Evolutionary conservation across 2,329 filamentous ascomycete genomes (phyloP).

Genomic region (Aspergillus piperis): DNA sequence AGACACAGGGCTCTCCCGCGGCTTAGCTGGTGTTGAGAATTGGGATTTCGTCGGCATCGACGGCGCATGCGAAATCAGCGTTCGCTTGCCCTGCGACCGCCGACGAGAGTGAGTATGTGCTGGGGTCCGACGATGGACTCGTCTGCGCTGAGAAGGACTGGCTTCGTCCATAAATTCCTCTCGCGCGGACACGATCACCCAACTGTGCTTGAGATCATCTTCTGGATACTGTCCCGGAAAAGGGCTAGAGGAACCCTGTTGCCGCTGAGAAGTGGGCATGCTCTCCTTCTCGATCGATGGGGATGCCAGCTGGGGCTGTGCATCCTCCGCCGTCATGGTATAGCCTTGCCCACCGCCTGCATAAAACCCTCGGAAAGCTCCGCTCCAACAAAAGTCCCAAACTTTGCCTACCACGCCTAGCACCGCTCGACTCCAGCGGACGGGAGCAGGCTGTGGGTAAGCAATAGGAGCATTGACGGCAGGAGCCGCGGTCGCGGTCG

Average conservation of each 20-base stretch:
- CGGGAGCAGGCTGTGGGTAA: slow-evolving; percentile 18
- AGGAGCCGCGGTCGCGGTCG: slow-evolving; percentile 13
- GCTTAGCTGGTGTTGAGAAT: slow-evolving; percentile 32
- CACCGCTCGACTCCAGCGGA: slow-evolving; percentile 45
- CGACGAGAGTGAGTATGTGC: slow-evolving; percentile 17
- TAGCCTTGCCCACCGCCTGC: slow-evolving; percentile 80
- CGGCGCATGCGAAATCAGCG: slow-evolving; percentile 20
- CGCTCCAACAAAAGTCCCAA: slow-evolving; percentile 76
- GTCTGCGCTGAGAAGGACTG: slow-evolving; percentile 24
- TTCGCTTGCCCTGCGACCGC: slow-evolving; percentile 27
- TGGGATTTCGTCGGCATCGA: slow-evolving; percentile 27
- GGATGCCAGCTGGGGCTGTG: slow-evolving; percentile 11
- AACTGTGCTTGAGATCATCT: slow-evolving; percentile 62
- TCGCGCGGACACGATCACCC: slow-evolving; percentile 62
- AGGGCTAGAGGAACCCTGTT: slow-evolving; percentile 40
- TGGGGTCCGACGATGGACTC: slow-evolving; percentile 17
- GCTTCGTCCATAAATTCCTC: slow-evolving; percentile 25
- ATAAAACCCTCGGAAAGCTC: slow-evolving; percentile 78
- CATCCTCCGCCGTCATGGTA: slow-evolving; percentile 47
- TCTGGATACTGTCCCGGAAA: slow-evolving; percentile 58
- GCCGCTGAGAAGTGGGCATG: not conserved
- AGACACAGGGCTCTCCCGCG: slow-evolving; percentile 34
- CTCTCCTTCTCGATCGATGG: slow-evolving; percentile 24
- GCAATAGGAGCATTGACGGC: not conserved
- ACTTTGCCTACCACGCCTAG: slow-evolving; percentile 63